Base-by-base conservation (phyloP, 2,329 filamentous ascomycete species). In the Aspergillus nomiae region DNA sequence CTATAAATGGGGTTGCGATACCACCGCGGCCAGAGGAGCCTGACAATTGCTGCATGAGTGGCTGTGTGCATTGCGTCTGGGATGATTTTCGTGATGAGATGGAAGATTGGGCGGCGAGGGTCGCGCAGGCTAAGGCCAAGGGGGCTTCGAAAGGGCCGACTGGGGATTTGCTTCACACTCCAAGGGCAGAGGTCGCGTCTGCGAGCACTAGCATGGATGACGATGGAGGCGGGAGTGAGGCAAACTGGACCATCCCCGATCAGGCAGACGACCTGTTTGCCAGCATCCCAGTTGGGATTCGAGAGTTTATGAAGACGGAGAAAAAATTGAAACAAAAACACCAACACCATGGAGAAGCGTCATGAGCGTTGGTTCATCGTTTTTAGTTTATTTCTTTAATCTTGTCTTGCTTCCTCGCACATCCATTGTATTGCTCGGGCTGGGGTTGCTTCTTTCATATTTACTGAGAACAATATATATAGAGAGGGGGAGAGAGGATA, bases 21-120 rank as follows among this genome's bases (percentile, higher is more conserved):
- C 95, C 95, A 2, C 94, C 93, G 0, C 86, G 87, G 55, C 95
- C 95, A 1, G 85, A 88, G 55, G 94, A 99, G 78, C 95, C 95
- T 4, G 95, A 98, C 73, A 97, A 99, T 75, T 99, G 95, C 84
- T 99, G 95, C 80, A 99, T 99, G 95, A 95, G 92, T 73, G 95
- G 95, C 3, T 99, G 95, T 76, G 94, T 97, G 56, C 94, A 98
- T 77, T 99, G 95, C 77, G 95, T 98, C 3, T 98, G 94, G 94
- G 94, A 97, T 71, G 84, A 88, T 59, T 98, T 89, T 78, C 86
- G 94, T 10, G 94, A 99, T 69, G 95, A 98, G 58, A 85, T 98
- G 79, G 94, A 98, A 77, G 91, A 92, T 62, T 98, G 93, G 92
- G 90, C 89, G 4, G 81, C 82, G 16, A 85, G 88, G 63, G 86